Percentiles rank a stretch among this genome's conserved stretches.
phyloP scores from a whole-genome alignment of 371 early-diverging fungal genomes.

The Mortierella sp. region DNA sequence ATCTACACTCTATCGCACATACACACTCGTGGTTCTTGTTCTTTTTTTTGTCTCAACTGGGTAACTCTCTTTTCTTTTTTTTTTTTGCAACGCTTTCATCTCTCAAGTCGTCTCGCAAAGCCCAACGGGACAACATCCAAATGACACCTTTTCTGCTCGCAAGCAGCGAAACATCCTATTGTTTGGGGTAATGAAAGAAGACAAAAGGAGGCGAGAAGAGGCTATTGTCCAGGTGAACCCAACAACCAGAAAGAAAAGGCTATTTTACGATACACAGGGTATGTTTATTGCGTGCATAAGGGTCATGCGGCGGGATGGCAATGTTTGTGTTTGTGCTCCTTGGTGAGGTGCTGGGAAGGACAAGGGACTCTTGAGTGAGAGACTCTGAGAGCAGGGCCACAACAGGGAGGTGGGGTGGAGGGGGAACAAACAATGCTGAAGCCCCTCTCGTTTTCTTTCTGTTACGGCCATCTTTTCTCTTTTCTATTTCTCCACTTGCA shows the following conservation, averaged over 20 bases:
- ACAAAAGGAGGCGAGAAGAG: neutral
- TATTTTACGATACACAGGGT: constrained; percentile 8
- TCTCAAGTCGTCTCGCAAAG: neutral
- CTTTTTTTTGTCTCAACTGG: neutral
- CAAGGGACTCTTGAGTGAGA: too few species aligned
- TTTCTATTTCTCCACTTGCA: too few species aligned
- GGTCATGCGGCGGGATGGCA: constrained; percentile 13
- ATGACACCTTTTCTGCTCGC: neutral
- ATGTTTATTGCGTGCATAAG: neutral
- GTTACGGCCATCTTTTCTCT: too few species aligned
- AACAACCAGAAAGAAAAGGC: neutral
- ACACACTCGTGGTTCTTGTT: neutral
- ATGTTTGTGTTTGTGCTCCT: neutral
- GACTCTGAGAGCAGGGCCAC: neutral
- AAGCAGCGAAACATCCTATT: neutral
- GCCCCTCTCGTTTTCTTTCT: too few species aligned
- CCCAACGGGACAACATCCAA: neutral
- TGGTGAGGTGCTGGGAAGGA: neutral
- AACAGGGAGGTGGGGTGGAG: too few species aligned
- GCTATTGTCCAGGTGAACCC: neutral
- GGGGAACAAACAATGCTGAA: too few species aligned
- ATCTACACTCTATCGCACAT: neutral
- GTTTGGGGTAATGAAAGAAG: neutral
- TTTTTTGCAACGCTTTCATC: neutral
- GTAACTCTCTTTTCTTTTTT: too few species aligned